Evolutionary conservation across 345 rosid species (phyloP), one percentile per base, ranked within the genome.

Genomic region (Rhodomyrtus tomentosa): DNA sequence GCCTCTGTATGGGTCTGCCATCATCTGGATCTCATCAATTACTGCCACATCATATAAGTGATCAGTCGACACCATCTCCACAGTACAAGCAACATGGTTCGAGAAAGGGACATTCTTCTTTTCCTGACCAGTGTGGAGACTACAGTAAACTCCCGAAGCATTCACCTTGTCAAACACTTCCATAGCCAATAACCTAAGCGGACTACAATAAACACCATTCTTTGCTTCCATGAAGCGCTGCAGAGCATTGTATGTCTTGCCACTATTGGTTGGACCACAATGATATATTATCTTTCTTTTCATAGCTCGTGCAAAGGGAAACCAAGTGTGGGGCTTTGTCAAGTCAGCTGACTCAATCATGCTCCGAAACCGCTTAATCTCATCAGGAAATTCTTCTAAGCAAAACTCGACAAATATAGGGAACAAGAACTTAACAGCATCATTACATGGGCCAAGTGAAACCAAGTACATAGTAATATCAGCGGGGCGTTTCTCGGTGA

Each of bases 81-180:
- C 96, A 0, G 98, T 95, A 88, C 99, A 96, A 49, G 98, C 96
- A 62, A 93, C 90, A 84, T 96, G 98, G 79, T 93, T 95, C 1
- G 99, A 83, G 81, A 96, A 96, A 0, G 97, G 98, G 45, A 96
- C 95, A 58, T 42, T 76, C 85, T 95, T 95, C 89, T 93, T 94
- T 88, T 96, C 99, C 89, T 96, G 96, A 40, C 99, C 99, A 4
- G 99, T 96, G 84, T 56, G 93, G 76, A 95, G 98, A 87, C 95
- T 96, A 85, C 99, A 96, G 84, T 96, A 96, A 87, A 96, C 91
- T 80, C 99, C 98, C 53, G 85, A 85, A 36, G 93, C 91, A 89
- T 96, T 96, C 73, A 96, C 98, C 88, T 95, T 96, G 89, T 95
- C 98, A n/a, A 96, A 96, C 88, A 96, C 99, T 90, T 96, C 99